A percentile compares a stretch with the other conserved stretches of the same genome.
Conservation (phyloP, 176 grass and related monocot genomes). For the Neostapfia colusana region DNA sequence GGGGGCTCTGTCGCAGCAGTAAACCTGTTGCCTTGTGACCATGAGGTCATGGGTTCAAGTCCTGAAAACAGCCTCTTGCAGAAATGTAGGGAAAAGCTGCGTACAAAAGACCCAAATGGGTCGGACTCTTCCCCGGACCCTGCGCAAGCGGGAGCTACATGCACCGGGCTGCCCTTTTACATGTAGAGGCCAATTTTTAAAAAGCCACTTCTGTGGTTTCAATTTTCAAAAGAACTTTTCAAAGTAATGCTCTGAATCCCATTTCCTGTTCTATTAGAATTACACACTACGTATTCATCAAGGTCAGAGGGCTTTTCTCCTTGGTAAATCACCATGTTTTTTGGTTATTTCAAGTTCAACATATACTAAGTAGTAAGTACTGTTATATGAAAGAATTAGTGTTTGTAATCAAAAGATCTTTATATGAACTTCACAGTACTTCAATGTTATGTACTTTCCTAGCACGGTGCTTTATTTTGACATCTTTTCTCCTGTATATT, state of each 20-base stretch:
- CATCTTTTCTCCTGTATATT: slow-evolving; percentile 25
- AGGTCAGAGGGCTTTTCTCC: neutral
- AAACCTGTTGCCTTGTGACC: too few relatives aligned
- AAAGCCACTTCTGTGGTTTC: neutral
- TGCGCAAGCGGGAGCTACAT: too few relatives aligned
- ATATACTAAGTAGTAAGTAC: slow-evolving; percentile 1
- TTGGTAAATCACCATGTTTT: neutral
- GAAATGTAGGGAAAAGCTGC: too few relatives aligned
- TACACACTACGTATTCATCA: slow-evolving; percentile 2
- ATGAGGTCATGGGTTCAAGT: too few relatives aligned
- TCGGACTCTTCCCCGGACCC: too few relatives aligned
- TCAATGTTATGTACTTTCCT: neutral
- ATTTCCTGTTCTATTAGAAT: neutral
- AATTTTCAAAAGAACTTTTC: neutral
- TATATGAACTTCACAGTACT: neutral
- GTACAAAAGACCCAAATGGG: too few relatives aligned
- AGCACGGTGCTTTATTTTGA: slow-evolving; percentile 22
- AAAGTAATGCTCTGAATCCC: neutral
- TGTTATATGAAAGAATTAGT: slow-evolving; percentile 11
- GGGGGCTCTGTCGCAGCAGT: too few relatives aligned
- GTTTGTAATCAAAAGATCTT: slow-evolving; percentile 26
- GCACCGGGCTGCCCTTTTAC: too few relatives aligned
- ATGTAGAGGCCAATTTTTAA: neutral
- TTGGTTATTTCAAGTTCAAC: slow-evolving; percentile 15
- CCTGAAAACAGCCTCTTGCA: too few relatives aligned